Evolutionary conservation across 176 grass and related monocot genomes (phyloP).

Genomic region (Ensete glaucum): DNA sequence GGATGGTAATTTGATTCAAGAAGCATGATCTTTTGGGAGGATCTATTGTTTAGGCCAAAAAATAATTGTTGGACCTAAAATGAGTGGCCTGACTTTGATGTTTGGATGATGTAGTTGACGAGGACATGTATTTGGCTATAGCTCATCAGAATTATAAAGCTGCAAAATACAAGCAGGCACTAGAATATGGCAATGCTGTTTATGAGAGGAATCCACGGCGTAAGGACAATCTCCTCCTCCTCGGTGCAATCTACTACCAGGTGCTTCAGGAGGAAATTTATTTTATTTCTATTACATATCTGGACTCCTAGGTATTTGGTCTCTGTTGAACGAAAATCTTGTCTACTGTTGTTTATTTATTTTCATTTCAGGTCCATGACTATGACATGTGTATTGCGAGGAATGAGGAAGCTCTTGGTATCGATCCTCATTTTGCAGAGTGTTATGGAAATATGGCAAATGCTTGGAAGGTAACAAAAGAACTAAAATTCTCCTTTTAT

Average conservation of each 20-base stretch:
- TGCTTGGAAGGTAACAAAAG: constrained; percentile 15
- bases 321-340: neutral
- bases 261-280: neutral
- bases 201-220: constrained; percentile 26
- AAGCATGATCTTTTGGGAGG: neutral
- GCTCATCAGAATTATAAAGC: constrained; percentile 31
- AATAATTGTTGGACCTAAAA: too few relatives aligned
- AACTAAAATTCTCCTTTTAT: neutral
- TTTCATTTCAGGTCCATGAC: constrained; percentile 8
- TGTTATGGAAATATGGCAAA: constrained; percentile 23
- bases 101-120: constrained; percentile 15
- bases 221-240: constrained; percentile 38
- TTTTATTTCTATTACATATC: neutral
- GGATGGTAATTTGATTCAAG: neutral
- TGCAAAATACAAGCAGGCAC: constrained; percentile 31
- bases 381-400: constrained; percentile 15
- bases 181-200: constrained; percentile 30
- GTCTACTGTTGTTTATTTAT: neutral
- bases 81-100: neutral
- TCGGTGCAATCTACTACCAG: constrained; percentile 40
- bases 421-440: constrained; percentile 17
- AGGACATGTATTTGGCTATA: constrained; percentile 13
- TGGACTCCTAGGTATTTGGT: neutral
- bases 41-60: neutral
- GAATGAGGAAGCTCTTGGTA: constrained; percentile 11